phyloP scores from a whole-genome alignment of 768 basidiomycete genomes.

The Amanita pallidorosea region DNA sequence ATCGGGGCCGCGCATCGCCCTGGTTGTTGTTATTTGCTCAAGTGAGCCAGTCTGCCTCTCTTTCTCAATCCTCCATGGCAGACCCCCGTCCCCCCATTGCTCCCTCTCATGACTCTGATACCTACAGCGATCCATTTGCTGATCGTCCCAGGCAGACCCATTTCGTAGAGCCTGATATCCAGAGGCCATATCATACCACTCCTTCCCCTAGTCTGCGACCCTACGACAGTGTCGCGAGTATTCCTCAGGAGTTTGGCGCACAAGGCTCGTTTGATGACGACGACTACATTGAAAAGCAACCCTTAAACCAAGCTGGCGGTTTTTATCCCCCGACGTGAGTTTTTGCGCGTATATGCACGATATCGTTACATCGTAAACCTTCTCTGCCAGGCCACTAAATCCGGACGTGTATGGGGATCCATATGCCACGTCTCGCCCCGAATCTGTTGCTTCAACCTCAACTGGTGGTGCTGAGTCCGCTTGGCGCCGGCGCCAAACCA shows the following conservation, averaged over 20 bases:
- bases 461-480: slow-evolving; percentile 50
- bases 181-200: slow-evolving; percentile 26
- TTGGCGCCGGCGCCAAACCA: slow-evolving; percentile 74
- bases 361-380: not conserved
- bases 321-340: slow-evolving; percentile 72
- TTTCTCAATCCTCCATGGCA: slow-evolving; percentile 21
- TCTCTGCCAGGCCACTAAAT: slow-evolving; percentile 28
- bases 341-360: not conserved
- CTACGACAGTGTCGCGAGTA: slow-evolving; percentile 46
- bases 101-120: slow-evolving; percentile 19
- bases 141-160: slow-evolving; percentile 54
- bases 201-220: slow-evolving; percentile 28
- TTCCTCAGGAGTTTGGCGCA: slow-evolving; percentile 40
- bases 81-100: slow-evolving; percentile 26
- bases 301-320: slow-evolving; percentile 55
- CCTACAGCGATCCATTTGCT: slow-evolving; percentile 58
- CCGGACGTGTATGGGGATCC: slow-evolving; percentile 60
- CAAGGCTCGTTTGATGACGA: slow-evolving; percentile 46
- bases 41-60: slow-evolving; percentile 3
- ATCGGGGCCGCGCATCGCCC: not conserved
- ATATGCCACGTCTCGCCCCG: slow-evolving; percentile 36
- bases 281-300: slow-evolving; percentile 68
- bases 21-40: slow-evolving; percentile 1
- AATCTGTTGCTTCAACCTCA: slow-evolving; percentile 40
- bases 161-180: slow-evolving; percentile 41